phyloP scores from a whole-genome alignment of 352 stramenopile species.

The Salisapilia sapeloensis region DNA sequence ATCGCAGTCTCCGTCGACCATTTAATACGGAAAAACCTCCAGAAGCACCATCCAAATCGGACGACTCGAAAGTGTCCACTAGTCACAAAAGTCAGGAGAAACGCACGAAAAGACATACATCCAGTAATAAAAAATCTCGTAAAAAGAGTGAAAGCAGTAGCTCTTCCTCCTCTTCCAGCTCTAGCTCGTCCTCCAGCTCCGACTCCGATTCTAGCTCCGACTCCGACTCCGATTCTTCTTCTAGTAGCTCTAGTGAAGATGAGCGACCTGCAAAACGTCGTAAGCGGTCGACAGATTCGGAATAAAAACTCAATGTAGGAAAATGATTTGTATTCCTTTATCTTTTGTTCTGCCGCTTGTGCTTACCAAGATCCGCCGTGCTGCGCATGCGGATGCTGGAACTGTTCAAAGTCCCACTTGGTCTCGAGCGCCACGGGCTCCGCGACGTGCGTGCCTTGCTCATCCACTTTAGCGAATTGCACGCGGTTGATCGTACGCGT shows the following conservation, averaged over 20 bases:
- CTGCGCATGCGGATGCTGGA: conserved; percentile 80
- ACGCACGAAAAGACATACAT: conserved; percentile 6
- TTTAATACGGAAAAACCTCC: conserved; percentile 69
- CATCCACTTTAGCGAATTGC: conserved; percentile 92
- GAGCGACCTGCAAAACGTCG: conserved; percentile 6
- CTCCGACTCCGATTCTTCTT: conserved; percentile 13
- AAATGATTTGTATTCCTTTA: conserved; percentile 1
- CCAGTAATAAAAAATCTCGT: conserved; percentile 2
- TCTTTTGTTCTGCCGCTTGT: neutral
- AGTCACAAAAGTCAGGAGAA: conserved; percentile 2
- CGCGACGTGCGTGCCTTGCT: conserved; percentile 74
- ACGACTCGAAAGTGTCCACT: conserved; percentile 5
- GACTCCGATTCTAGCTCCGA: conserved; percentile 6
- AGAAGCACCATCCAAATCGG: conserved; percentile 18
- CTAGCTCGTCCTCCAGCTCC: conserved; percentile 6
- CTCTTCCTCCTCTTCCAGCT: conserved; percentile 3
- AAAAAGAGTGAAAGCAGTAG: conserved; percentile 6
- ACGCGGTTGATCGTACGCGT: conserved; percentile 96
- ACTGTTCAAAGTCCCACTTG: conserved; percentile 85
- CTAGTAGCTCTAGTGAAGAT: conserved; percentile 4
- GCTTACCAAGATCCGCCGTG: conserved; percentile 81
- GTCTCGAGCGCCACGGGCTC: conserved; percentile 93
- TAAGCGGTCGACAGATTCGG: conserved; percentile 19
- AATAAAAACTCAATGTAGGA: conserved; percentile 7
- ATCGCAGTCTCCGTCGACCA: conserved; percentile 61